These are phyloP conservation scores for Eucalyptus rudis DNA, from an alignment of 345 rosid genomes.

Conservation along the genomic window DNA sequence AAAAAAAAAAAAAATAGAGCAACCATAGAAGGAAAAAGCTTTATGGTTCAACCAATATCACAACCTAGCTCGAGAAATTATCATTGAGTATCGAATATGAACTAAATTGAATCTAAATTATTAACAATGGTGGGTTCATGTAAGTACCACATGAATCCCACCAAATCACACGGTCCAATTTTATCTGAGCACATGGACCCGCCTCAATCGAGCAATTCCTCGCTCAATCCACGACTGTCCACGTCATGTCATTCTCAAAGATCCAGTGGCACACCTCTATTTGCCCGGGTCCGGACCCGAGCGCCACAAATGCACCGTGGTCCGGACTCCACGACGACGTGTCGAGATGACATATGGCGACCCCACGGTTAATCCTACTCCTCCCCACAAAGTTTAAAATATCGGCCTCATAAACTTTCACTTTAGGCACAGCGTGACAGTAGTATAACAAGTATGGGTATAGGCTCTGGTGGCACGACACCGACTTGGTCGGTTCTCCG, in stretches of 20 bases:
- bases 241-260: constrained; percentile 62
- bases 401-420: constrained; percentile 55
- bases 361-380: constrained; percentile 37
- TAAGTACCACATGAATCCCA: not conserved
- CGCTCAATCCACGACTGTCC: constrained; percentile 27
- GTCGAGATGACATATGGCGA: constrained; percentile 65
- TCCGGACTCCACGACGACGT: constrained; percentile 58
- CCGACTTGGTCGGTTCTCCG: constrained; percentile 41
- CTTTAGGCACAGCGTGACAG: constrained; percentile 71
- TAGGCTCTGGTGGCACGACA: constrained; percentile 73
- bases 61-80: not conserved
- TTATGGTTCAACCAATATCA: not conserved
- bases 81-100: not conserved
- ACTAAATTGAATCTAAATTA: not conserved
- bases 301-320: constrained; percentile 60
- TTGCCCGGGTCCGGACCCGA: constrained; percentile 44
- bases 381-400: constrained; percentile 19
- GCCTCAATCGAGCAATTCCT: not conserved
- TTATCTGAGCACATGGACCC: not conserved
- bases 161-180: not conserved
- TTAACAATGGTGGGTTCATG: not conserved
- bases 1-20: not conserved
- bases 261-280: constrained; percentile 82
- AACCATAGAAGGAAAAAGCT: not conserved
- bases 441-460: constrained; percentile 60